phyloP scores from a whole-genome alignment of 2,329 filamentous ascomycete species.

The Aspergillus neoniger region DNA sequence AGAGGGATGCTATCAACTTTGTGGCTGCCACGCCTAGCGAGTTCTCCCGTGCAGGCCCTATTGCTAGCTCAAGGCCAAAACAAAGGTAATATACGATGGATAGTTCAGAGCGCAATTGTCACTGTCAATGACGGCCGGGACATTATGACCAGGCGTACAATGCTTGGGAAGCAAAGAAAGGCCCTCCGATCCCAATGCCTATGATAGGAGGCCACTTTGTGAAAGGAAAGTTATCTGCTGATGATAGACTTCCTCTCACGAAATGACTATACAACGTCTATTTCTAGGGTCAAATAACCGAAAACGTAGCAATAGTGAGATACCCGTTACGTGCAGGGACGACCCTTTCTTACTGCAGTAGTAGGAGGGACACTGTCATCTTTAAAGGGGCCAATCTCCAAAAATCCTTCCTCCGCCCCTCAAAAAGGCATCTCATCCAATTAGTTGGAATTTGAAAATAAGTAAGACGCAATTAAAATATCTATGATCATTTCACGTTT shows the following conservation, averaged over 20 bases:
- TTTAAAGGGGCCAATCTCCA: too few relatives aligned
- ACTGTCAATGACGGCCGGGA: neutral
- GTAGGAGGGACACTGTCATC: too few relatives aligned
- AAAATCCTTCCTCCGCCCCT: too few relatives aligned
- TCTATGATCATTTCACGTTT: too few relatives aligned
- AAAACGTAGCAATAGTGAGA: too few relatives aligned
- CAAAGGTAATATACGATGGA: conserved; percentile 7
- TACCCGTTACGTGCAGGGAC: too few relatives aligned
- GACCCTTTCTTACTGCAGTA: too few relatives aligned
- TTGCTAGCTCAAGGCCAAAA: conserved; percentile 1
- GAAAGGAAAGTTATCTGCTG: neutral
- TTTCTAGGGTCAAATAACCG: too few relatives aligned
- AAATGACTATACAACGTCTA: too few relatives aligned
- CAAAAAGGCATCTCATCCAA: too few relatives aligned
- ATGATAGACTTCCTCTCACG: neutral
- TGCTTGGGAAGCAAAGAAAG: neutral
- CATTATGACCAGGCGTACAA: neutral
- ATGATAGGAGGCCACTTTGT: neutral
- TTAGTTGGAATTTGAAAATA: too few relatives aligned
- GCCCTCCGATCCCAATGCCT: neutral
- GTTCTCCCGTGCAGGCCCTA: conserved; percentile 8
- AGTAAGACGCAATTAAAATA: too few relatives aligned
- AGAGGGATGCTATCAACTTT: conserved; percentile 44
- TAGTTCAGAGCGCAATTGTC: neutral
- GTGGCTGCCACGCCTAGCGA: conserved; percentile 30